Percentiles rank a stretch among this genome's conserved stretches.
These are phyloP conservation scores for Fusarium marasasianum DNA, from an alignment of 2,329 filamentous ascomycete genomes.

Conservation along the genomic window DNA sequence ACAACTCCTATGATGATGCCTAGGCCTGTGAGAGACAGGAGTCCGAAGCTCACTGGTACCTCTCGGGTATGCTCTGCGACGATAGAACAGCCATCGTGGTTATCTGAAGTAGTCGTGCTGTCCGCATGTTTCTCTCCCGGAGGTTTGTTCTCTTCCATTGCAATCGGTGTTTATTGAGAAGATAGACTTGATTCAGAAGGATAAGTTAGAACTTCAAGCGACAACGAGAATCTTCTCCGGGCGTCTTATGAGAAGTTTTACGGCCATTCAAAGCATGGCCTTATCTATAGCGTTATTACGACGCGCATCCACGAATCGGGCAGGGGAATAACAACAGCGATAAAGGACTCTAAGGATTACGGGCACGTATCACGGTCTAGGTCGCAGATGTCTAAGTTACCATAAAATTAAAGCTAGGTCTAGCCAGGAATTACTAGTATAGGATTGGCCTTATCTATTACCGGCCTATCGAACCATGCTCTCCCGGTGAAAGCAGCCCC, in stretches of 20 bases:
- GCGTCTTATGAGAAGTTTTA: neutral
- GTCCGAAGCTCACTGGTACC: neutral
- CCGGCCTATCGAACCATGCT: neutral
- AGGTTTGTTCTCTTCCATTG: neutral
- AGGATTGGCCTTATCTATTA: neutral
- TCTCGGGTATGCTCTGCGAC: neutral
- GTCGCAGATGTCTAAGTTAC: fast-evolving
- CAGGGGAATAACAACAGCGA: neutral
- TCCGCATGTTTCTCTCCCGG: fast-evolving
- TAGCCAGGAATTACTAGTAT: neutral
- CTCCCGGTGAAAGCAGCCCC: neutral
- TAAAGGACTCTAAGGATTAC: neutral
- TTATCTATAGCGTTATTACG: neutral
- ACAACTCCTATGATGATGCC: neutral
- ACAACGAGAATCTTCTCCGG: too few relatives aligned
- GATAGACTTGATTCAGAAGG: fast-evolving
- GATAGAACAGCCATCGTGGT: neutral
- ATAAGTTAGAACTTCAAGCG: too few relatives aligned
- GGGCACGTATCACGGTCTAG: neutral
- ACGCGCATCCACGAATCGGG: neutral
- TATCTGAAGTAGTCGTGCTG: neutral
- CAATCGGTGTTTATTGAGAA: neutral
- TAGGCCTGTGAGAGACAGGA: neutral
- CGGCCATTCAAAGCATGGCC: neutral
- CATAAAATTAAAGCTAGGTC: neutral